Conservation (phyloP, 306 rosid genomes). For the Vigna radiata region DNA sequence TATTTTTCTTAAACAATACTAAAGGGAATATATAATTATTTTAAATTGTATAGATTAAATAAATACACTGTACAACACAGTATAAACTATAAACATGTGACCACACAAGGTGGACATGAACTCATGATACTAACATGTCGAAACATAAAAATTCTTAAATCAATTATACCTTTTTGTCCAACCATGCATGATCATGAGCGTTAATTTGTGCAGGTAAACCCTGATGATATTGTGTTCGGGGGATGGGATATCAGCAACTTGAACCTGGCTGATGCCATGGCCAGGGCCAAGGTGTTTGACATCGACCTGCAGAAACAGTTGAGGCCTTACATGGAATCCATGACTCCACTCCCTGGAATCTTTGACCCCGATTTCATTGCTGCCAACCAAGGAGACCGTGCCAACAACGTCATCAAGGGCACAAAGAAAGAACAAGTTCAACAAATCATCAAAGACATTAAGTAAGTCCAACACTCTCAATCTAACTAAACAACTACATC, state of each 20-base stretch:
- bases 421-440: conserved; percentile 87
- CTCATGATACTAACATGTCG: background rate
- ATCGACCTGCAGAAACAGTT: conserved; percentile 93
- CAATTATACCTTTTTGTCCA: background rate
- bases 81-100: background rate
- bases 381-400: conserved; percentile 90
- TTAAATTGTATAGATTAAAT: too few species aligned
- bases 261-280: conserved; percentile 98
- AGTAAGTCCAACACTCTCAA: conserved; percentile 47
- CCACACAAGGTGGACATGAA: background rate
- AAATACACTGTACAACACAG: too few species aligned
- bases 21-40: too few species aligned
- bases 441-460: conserved; percentile 82
- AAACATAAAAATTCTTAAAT: background rate
- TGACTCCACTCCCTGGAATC: conserved; percentile 97
- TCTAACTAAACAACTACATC: background rate
- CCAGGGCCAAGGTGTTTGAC: conserved; percentile 88
- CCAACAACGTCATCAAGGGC: conserved; percentile 88
- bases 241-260: conserved; percentile 98
- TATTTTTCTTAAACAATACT: too few species aligned
- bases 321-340: conserved; percentile 96
- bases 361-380: conserved; percentile 93
- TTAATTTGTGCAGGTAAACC: conserved; percentile 71
- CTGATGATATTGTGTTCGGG: conserved; percentile 92
- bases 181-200: background rate